Conservation (phyloP, 495 filamentous ascomycete species). For the Neurospora sp. region DNA sequence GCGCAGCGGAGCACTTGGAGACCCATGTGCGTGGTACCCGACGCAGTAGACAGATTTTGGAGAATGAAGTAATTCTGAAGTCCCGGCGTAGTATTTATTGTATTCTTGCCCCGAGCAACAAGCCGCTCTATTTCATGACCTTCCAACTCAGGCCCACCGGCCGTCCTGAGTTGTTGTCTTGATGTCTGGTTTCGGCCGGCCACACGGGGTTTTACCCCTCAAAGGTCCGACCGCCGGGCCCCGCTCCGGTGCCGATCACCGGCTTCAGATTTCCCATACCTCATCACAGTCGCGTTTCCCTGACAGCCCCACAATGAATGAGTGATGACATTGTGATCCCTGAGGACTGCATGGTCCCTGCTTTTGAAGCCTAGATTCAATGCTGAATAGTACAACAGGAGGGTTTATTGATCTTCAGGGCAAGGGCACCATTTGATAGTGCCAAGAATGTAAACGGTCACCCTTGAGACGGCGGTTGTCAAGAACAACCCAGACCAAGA, state of each 20-base stretch:
- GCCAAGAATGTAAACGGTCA: background rate
- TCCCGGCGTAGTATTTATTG: background rate
- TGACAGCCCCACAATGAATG: background rate
- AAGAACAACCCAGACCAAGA: constrained; percentile 1
- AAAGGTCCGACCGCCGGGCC: background rate
- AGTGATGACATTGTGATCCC: background rate
- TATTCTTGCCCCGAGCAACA: background rate
- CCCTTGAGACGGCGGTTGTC: background rate
- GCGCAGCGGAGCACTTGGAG: background rate
- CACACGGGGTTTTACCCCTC: background rate
- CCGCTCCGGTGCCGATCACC: background rate
- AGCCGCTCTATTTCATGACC: background rate
- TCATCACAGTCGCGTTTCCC: background rate
- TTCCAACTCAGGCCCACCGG: background rate
- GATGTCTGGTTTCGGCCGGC: background rate
- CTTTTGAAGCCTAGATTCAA: background rate
- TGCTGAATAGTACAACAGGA: background rate
- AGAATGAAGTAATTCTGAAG: background rate
- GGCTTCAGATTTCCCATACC: background rate
- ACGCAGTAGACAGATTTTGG: background rate
- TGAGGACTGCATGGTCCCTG: background rate
- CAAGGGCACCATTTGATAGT: background rate
- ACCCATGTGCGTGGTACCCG: background rate
- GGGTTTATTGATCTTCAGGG: background rate
- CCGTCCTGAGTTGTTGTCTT: background rate